A percentile compares a stretch with the other conserved stretches of the same genome.
These are phyloP conservation scores for Cinchona pubescens DNA, from an alignment of 257 asterid species.

Conservation along the genomic window DNA sequence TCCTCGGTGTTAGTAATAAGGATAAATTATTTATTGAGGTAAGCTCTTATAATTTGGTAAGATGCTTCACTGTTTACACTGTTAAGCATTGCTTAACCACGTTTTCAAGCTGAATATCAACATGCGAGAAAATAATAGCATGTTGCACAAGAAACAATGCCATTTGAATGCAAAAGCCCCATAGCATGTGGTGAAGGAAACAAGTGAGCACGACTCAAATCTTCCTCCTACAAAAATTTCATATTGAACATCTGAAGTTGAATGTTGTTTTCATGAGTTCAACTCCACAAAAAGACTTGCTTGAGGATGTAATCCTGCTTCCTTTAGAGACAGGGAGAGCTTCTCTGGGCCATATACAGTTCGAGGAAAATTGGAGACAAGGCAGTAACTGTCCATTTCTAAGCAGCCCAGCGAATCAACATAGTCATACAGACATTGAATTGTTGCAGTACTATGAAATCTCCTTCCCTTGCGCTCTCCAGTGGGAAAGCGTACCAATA, in stretches of 20 bases:
- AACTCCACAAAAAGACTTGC: slow-evolving; percentile 88
- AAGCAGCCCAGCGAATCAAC: slow-evolving; percentile 88
- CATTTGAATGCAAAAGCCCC: not conserved
- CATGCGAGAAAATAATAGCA: not conserved
- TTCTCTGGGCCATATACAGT: slow-evolving; percentile 68
- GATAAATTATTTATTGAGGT: not conserved
- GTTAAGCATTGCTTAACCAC: not conserved
- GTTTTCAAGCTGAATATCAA: not conserved
- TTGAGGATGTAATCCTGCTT: slow-evolving; percentile 96
- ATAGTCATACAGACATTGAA: slow-evolving; percentile 71
- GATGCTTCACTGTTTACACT: not conserved
- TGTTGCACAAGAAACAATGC: not conserved
- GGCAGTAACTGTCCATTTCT: slow-evolving; percentile 57
- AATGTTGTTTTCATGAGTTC: slow-evolving; percentile 30
- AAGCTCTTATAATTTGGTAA: not conserved
- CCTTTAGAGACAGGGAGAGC: slow-evolving; percentile 55
- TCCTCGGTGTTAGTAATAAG: not conserved
- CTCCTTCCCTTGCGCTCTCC: slow-evolving; percentile 94
- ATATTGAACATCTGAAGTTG: not conserved
- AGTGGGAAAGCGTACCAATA: slow-evolving; percentile 83
- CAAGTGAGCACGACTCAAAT: not conserved
- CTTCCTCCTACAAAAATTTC: not conserved
- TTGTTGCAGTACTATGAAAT: slow-evolving; percentile 52
- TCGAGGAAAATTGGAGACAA: slow-evolving; percentile 89
- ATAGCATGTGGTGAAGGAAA: not conserved